phyloP scores from a whole-genome alignment of 345 rosid genomes.

The Syzygium aqueum region DNA sequence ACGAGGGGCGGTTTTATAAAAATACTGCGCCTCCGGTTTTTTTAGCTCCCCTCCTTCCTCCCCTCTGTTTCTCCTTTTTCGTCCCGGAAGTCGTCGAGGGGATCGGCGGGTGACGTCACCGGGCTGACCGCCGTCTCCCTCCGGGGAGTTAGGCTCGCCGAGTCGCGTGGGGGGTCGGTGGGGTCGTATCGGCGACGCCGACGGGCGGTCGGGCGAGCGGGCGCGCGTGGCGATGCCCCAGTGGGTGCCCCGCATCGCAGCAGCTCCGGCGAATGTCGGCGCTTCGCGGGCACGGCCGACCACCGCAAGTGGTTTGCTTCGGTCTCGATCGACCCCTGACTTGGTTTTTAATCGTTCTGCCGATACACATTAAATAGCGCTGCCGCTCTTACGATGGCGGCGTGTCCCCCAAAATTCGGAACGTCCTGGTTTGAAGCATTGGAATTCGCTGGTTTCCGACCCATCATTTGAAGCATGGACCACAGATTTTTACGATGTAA shows the following conservation, averaged over 20 bases:
- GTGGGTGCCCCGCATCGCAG: neutral
- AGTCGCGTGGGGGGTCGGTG: neutral
- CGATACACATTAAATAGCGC: neutral
- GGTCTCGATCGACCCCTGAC: too few relatives aligned
- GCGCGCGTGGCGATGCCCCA: neutral
- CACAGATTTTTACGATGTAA: neutral
- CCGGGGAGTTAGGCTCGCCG: neutral
- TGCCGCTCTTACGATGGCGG: rapidly evolving
- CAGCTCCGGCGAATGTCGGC: neutral
- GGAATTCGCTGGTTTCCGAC: too few relatives aligned
- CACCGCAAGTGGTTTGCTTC: too few relatives aligned
- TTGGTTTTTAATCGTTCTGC: too few relatives aligned
- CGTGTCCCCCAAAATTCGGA: rapidly evolving
- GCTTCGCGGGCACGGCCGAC: neutral
- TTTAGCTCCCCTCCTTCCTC: too few relatives aligned
- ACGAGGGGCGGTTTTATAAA: neutral
- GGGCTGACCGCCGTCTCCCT: neutral
- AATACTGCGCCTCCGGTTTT: neutral
- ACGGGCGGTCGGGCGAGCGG: neutral
- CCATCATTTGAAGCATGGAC: too few relatives aligned
- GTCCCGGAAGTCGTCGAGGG: neutral
- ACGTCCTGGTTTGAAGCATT: neutral
- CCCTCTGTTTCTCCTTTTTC: neutral
- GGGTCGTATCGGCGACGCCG: too few relatives aligned
- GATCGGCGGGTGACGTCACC: neutral